Base-by-base conservation (phyloP, 306 rosid species). In the Ormosia emarginata region DNA sequence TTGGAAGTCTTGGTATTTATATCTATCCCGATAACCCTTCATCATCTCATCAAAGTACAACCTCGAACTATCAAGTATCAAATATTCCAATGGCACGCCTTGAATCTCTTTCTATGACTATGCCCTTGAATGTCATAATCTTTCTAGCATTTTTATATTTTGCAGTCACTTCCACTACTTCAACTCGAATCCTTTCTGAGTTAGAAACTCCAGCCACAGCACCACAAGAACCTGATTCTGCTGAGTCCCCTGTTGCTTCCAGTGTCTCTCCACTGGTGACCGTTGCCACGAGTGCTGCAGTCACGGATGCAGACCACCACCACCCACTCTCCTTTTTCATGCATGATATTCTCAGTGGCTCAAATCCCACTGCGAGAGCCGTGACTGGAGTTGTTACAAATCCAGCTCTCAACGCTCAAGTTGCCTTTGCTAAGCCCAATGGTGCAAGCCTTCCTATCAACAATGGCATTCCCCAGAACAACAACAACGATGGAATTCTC, bases 371-470 rank as follows among this genome's bases (percentile, higher is more conserved):
- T 0, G 90, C 95, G 1, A 67, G 78, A 62, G 91, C 93, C 0
- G 80, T 91, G 56, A 88, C 93, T 0, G 93, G 95, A 7, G 81
- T 88, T 1, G 93, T 89, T 8, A 58, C 86, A 57, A 91, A 89
- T 79, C 95, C 95, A 0, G 90, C 92, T 2, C 79, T 88, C 65
- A 88, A 82, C 6, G 95, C 93, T 2, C 88, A 88, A 73, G 88
- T 91, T 30, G 93, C 95, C n/a, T 91, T 91, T 34, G 88, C 95
- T 50, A 91, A 91, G 81, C 93, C 95, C 15, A 89, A 88, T 6
- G 92, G 93, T 1, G 95, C 95, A 29, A 85, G 74, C 57, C 6
- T 89, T 53, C 83, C 87, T 18, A 71, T 90, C 7, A 77, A 83
- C 55, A 89, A 81, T 10, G 89, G 86, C 17, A 66, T 91, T 40